Conservation (phyloP, 2,329 filamentous ascomycete genomes). For the Diaporthe longicolla region DNA sequence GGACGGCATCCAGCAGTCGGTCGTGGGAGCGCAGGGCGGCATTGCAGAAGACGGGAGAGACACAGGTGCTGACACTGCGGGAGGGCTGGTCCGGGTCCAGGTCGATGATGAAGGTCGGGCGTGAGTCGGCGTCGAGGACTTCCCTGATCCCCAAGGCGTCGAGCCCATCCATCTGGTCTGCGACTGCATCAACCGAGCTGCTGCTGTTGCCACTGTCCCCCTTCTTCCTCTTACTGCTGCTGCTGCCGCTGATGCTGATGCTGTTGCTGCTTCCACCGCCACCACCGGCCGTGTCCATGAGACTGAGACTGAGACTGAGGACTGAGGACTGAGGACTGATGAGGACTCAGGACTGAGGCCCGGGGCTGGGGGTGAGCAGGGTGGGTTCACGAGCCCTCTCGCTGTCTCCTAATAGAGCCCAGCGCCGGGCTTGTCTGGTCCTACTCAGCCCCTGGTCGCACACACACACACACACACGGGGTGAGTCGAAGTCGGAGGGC, state of each 20-base stretch:
- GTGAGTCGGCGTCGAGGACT: constrained; percentile 54
- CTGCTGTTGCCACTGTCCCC: background rate
- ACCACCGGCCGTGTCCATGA: constrained; percentile 32
- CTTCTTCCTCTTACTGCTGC: background rate
- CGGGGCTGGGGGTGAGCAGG: background rate
- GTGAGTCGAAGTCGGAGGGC: background rate
- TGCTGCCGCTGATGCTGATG: background rate
- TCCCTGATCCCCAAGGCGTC: constrained; percentile 47
- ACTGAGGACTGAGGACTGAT: background rate
- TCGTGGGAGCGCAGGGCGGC: constrained; percentile 53
- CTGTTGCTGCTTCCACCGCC: background rate
- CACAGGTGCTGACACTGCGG: constrained; percentile 42
- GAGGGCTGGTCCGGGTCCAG: constrained; percentile 53
- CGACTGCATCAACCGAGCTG: constrained; percentile 32
- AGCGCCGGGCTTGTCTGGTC: constrained; percentile 22
- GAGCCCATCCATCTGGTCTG: constrained; percentile 44
- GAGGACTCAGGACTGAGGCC: background rate
- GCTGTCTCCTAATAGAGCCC: constrained; percentile 35
- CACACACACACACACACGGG: background rate
- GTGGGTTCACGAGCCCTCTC: background rate
- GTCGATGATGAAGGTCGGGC: constrained; percentile 56
- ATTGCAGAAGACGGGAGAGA: constrained; percentile 55
- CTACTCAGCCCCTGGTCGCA: background rate
- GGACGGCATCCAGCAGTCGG: constrained; percentile 50
- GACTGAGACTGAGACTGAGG: background rate